A percentile compares a stretch with the other conserved stretches of the same genome.
Conservation (phyloP, 805 yeast species). For the Wickerhamiella lipophila region DNA sequence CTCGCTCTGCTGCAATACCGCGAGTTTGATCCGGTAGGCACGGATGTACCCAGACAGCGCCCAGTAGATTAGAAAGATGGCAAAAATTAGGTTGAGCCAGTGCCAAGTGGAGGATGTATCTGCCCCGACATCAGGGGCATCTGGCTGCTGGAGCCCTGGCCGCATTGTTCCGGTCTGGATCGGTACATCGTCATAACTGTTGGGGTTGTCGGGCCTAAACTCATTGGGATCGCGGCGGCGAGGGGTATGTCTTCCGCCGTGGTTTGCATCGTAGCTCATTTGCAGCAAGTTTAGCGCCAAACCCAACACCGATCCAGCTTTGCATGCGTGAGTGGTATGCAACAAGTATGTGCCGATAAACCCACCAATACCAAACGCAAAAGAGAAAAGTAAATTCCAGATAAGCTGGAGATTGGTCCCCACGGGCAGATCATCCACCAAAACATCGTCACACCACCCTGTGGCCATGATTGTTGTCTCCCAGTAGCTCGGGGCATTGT, state of each 20-base stretch:
- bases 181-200: conserved; percentile 35
- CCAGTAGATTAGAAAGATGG: not conserved
- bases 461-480: conserved; percentile 76
- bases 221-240: conserved; percentile 25
- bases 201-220: conserved; percentile 47
- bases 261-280: conserved; percentile 51
- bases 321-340: conserved; percentile 95
- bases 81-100: conserved; percentile 5
- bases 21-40: conserved; percentile 5
- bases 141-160: not conserved
- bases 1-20: conserved; percentile 2
- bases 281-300: conserved; percentile 72
- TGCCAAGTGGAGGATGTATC: not conserved
- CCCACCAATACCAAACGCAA: conserved; percentile 90
- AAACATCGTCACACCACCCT: conserved; percentile 68
- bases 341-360: conserved; percentile 78
- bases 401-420: conserved; percentile 78
- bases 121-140: not conserved
- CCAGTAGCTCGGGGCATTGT: conserved; percentile 94
- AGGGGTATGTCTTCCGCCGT: conserved; percentile 23
- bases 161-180: conserved; percentile 4
- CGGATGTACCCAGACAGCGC: conserved; percentile 7
- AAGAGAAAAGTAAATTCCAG: conserved; percentile 81
- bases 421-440: conserved; percentile 90
- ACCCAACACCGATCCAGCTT: conserved; percentile 88